These are phyloP conservation scores for Paramyrothecium sp. DNA, from an alignment of 2,329 filamentous ascomycete genomes.

Conservation along the genomic window DNA sequence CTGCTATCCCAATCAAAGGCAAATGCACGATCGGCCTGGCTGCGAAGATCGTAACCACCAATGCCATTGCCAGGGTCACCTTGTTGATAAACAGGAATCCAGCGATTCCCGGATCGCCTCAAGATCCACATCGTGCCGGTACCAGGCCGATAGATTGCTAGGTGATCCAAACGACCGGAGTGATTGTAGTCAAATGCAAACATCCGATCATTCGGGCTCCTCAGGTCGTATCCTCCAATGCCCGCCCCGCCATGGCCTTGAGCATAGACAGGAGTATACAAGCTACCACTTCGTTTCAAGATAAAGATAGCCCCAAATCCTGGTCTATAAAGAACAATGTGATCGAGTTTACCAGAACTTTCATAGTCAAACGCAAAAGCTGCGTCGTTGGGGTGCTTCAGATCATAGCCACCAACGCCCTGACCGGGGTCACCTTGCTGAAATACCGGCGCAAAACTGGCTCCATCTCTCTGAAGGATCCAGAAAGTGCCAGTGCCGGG, in stretches of 20 bases:
- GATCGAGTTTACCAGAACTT: slow-evolving; percentile 6
- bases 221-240: slow-evolving; percentile 7
- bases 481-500: slow-evolving; percentile 4
- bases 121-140: slow-evolving; percentile 5
- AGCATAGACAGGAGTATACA: slow-evolving; percentile 2
- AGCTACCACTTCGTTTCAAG: not conserved
- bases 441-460: not conserved
- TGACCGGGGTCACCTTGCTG: slow-evolving; percentile 4
- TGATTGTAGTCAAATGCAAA: slow-evolving; percentile 5
- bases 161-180: slow-evolving; percentile 1
- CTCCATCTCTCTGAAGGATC: slow-evolving; percentile 2
- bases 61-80: slow-evolving; percentile 4
- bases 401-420: slow-evolving; percentile 6
- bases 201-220: slow-evolving; percentile 3
- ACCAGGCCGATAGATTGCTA: slow-evolving; percentile 2
- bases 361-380: slow-evolving; percentile 7
- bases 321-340: slow-evolving; percentile 5
- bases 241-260: slow-evolving; percentile 2
- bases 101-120: not conserved
- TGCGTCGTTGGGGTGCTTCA: not conserved
- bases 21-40: slow-evolving; percentile 3
- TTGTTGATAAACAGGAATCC: slow-evolving; percentile 3
- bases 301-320: slow-evolving; percentile 5
- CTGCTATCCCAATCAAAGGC: slow-evolving; percentile 3
- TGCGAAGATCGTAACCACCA: slow-evolving; percentile 4